Conservation (phyloP, 2,329 filamentous ascomycete species). For the Escovopsis weberi region DNA sequence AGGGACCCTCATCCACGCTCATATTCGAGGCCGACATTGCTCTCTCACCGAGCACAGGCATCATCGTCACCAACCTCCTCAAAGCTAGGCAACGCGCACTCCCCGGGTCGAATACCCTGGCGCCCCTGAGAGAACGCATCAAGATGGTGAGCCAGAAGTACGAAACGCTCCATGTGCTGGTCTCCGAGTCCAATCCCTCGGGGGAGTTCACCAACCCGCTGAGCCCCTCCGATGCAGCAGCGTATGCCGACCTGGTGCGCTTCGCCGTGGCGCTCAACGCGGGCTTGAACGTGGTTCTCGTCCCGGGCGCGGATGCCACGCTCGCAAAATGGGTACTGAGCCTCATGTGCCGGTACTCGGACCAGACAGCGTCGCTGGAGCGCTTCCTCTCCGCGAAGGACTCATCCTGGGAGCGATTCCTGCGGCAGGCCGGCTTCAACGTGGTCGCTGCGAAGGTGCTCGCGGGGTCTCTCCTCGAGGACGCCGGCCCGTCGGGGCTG, state of each 20-base stretch:
- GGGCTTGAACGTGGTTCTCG: constrained; percentile 26
- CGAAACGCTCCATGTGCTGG: constrained; percentile 51
- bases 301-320: constrained; percentile 34
- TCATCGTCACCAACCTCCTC: constrained; percentile 58
- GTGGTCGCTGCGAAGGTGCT: constrained; percentile 22
- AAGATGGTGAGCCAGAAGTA: constrained; percentile 42
- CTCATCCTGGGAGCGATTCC: constrained; percentile 24
- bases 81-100: constrained; percentile 57
- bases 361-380: constrained; percentile 14
- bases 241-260: constrained; percentile 34
- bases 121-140: constrained; percentile 41
- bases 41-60: constrained; percentile 51
- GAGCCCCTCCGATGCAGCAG: constrained; percentile 25
- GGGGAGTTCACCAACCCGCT: constrained; percentile 28
- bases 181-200: constrained; percentile 37
- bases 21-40: constrained; percentile 57
- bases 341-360: constrained; percentile 32
- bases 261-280: constrained; percentile 30
- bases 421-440: constrained; percentile 22
- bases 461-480: constrained; percentile 12
- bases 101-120: constrained; percentile 30
- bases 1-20: constrained; percentile 20
- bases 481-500: constrained; percentile 15
- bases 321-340: constrained; percentile 41
- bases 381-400: constrained; percentile 24